Evolutionary conservation across 148 eudicot genomes (phyloP).

Genomic region (Cornus florida): DNA sequence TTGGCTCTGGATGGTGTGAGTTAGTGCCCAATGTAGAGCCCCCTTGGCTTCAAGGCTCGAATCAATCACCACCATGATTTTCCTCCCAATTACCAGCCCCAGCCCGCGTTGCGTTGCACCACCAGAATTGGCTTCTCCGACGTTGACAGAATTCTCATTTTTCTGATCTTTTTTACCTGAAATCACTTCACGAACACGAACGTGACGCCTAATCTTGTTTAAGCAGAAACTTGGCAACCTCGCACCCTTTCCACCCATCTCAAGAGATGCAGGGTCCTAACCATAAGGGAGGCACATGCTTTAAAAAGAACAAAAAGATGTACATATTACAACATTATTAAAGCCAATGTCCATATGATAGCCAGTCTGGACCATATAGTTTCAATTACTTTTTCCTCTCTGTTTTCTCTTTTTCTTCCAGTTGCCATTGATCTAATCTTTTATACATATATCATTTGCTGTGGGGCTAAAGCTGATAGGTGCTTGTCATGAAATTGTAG

Average conservation of each 20-base stretch:
- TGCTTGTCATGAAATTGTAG: conserved; percentile 51
- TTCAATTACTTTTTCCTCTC: neutral
- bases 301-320: neutral
- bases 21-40: conserved; percentile 88
- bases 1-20: conserved; percentile 66
- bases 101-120: conserved; percentile 19
- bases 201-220: conserved; percentile 62
- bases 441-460: neutral
- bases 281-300: too few species aligned
- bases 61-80: conserved; percentile 76
- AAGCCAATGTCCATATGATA: neutral
- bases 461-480: conserved; percentile 42
- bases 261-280: neutral
- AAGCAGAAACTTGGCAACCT: conserved; percentile 61
- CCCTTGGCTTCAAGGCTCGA: conserved; percentile 67
- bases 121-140: conserved; percentile 3
- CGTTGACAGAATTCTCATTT: conserved; percentile 7
- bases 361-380: neutral
- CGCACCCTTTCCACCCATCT: conserved; percentile 46
- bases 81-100: conserved; percentile 36
- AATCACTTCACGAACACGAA: conserved; percentile 32
- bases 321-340: too few species aligned
- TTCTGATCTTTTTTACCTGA: conserved; percentile 13
- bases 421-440: conserved; percentile 26
- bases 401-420: conserved; percentile 8